Evolutionary conservation across 2,329 filamentous ascomycete species (phyloP), one percentile per base, ranked within the genome.

Genomic region (Colletotrichum filicis): DNA sequence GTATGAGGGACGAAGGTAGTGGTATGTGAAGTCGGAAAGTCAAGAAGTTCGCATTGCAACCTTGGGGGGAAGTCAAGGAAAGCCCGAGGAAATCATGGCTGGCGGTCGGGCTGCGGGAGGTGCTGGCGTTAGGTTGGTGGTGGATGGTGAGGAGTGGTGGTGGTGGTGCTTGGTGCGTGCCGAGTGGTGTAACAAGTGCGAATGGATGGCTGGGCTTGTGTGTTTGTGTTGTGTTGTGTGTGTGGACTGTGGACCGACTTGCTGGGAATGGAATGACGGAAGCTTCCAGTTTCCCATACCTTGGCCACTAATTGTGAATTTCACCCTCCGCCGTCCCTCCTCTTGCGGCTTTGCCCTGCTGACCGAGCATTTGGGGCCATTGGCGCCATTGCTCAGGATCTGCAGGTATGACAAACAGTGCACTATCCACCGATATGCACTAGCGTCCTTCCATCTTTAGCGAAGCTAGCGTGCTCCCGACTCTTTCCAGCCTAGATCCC

Each of bases 381-480:
- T 70, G 46, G 66, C 58, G 60, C 65, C 24, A 60, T 59, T 55
- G 66, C 59, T 53, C 52, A 60, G 66, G 66, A 70, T 60, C 70
- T 70, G 70, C 70, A 61, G 32, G 59, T 60, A 73, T 73, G 70
- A 73, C 70, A 73, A 73, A 73, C 66, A 70, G 66, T 65, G 70
- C 70, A 28, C 28, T 26, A 70, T 32, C 55, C 55, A 60, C 70
- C 14, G 37, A 64, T 35, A 4, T 22, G 42, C 37, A 55, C 70
- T 73, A 73, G 70, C 42, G 66, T 22, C 14, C 16, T 64, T 72
- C 59, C 65, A 53, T 55, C 42, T 68, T 64, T 16, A 59, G 69
- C 42, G 64, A 67, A 52, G 46, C 42, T 32, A 59, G 64, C n/a
- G 12, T 60, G 22, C 30, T 37, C n/a, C 12, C 22, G 42, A 49